Evolutionary conservation across 306 rosid genomes (phyloP), one percentile per base, ranked within the genome.

Genomic region (Pyrus bretschneideri): DNA sequence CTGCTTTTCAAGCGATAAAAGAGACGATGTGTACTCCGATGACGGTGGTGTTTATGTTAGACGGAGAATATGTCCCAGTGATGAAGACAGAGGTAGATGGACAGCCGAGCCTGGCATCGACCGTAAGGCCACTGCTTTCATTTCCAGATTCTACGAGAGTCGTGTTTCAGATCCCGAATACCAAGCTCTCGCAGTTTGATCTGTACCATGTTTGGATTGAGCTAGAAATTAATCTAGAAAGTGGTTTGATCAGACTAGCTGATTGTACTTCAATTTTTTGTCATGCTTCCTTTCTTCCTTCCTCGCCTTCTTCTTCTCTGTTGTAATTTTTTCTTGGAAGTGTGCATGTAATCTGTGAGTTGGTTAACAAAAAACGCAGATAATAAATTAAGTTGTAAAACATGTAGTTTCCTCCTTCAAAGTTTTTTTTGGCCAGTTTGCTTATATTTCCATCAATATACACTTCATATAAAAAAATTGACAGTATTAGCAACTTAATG

Each of bases 61-160:
- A 71, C 84, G 80, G 67, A 81, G 93, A 78, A 84, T 87, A 45
- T 91, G 88, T 85, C 85, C 93, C 2, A 94, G 98, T 14, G 98
- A 94, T 69, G 93, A 88, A 77, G 98, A 90, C 65, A 84, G 89
- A 85, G 86, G 89, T 1, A 80, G 85, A 2, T 91, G 97, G 97
- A 87, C 88, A 54, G 96, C 93, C 21, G 98, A 94, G 77, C 98
- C 98, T 46, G 97, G 97, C 42, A 94, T 94, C 68, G 98, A 94
- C 78, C 80, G 72, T 5, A 91, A 84, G 77, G 98, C 98, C 5
- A 77, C 94, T 25, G 97, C 84, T 76, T 91, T 91, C 86, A 94
- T 94, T 75, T 91, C 88, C 60, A 88, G 82, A 76, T 94, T 94
- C 80, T 83, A 94, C 61, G 97, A 85, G 29, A 30, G 78, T 19